These are phyloP conservation scores for Yamadazyma sp. DNA, from an alignment of 805 yeast genomes.

Conservation along the genomic window DNA sequence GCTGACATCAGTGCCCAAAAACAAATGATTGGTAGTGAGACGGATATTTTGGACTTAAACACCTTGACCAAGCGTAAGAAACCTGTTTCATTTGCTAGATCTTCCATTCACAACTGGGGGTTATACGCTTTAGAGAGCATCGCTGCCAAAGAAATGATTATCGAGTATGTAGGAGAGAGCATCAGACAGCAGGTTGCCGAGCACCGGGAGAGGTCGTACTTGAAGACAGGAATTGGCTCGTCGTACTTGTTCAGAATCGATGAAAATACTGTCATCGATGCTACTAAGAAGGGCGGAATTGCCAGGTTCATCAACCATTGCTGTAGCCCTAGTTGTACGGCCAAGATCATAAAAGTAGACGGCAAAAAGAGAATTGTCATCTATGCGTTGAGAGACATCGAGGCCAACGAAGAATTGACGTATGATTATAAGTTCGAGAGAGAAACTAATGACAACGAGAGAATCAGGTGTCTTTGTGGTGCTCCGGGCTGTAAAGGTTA, in stretches of 20 bases:
- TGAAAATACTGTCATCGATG: conserved; percentile 93
- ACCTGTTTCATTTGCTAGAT: conserved; percentile 94
- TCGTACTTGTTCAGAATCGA: conserved; percentile 90
- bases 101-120: conserved; percentile 99
- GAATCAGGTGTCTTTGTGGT: conserved; percentile 92
- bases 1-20: conserved; percentile 85
- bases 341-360: conserved; percentile 92
- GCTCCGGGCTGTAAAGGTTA: conserved; percentile 93
- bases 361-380: conserved; percentile 93
- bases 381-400: conserved; percentile 86
- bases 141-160: conserved; percentile 95
- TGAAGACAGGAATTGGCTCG: conserved; percentile 92
- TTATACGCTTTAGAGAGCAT: conserved; percentile 93
- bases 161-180: conserved; percentile 95
- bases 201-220: conserved; percentile 79
- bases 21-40: conserved; percentile 74
- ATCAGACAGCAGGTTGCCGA: conserved; percentile 94
- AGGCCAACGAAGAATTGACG: conserved; percentile 87
- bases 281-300: conserved; percentile 95
- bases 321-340: conserved; percentile 96
- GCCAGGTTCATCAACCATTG: conserved; percentile 97
- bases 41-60: conserved; percentile 78
- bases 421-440: conserved; percentile 95
- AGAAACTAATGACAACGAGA: conserved; percentile 82
- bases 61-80: conserved; percentile 87